Base-by-base conservation (phyloP, 2,329 filamentous ascomycete species). In the Colletotrichum limetticola region DNA sequence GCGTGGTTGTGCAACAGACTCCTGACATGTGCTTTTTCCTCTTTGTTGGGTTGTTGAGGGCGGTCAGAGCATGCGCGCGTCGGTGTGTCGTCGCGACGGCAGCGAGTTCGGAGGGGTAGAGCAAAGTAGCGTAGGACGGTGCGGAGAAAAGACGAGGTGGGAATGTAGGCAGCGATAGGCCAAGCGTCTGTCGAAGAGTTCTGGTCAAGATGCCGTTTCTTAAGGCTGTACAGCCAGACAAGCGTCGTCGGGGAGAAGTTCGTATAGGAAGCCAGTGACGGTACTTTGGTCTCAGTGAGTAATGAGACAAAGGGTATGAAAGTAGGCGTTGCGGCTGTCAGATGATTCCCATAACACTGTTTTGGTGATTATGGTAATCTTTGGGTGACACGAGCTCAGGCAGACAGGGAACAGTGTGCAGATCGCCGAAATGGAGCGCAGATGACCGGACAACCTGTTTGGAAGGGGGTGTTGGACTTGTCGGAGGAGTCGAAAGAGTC, bases 21-120 rank as follows among this genome's bases (percentile, higher is more conserved):
- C 32, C 57, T 73, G 56, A 66, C 67, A 71, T 73, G 71, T 73
- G 71, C 71, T 58, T 71, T 59, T 35, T 35, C 26, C 6, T 14
- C n/a, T 28, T 26, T 35, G 68, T 62, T 52, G 28, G 49, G 55
- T 42, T 52, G 32, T 57, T 55, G 62, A 56, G 37, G 32, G 72
- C 53, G 64, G 63, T 74, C 72, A 68, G 57, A 69, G 69, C 70
- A 69, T 66, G 56, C 58, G 66, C 59, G 59, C 55, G 64, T 64
- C 49, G 56, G 67, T 35, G 56, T 71, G 56, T 59, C 52, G 57
- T 74, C 58, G 68, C 55, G 68, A 55, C 32, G 49, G 42, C 46
- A 63, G 49, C 57, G 32, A 62, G 24, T 26, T 46, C 58, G 37
- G 57, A 49, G n/a, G 22, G 30, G 22, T 30, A 28, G 66, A 32